phyloP scores from a whole-genome alignment of 2,329 filamentous ascomycete genomes.

The Fusarium equiseti region DNA sequence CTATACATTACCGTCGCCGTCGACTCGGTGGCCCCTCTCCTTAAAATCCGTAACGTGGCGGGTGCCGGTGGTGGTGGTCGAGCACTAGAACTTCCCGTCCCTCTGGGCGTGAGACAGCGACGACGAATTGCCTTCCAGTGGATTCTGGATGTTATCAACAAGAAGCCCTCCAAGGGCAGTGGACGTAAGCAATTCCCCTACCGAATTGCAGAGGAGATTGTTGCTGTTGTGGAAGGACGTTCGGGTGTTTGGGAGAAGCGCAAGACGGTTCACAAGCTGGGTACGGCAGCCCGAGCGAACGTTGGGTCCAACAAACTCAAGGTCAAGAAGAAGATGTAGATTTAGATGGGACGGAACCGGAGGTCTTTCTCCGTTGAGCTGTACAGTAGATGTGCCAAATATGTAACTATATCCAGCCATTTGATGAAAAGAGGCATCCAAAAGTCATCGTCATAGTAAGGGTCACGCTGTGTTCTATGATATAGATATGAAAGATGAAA shows the following conservation, averaged over 20 bases:
- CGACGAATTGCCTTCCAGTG: conserved; percentile 84
- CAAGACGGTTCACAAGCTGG: conserved; percentile 81
- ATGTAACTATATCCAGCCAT: conserved; percentile 50
- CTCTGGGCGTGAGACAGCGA: conserved; percentile 79
- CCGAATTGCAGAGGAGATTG: conserved; percentile 85
- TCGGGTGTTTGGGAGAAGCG: conserved; percentile 88
- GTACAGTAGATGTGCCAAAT: conserved; percentile 49
- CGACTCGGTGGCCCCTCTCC: conserved; percentile 90
- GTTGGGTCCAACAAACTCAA: conserved; percentile 57
- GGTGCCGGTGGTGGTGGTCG: conserved; percentile 89
- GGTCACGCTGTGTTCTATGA: not conserved
- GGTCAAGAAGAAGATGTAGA: conserved; percentile 53
- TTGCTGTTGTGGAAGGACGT: conserved; percentile 87
- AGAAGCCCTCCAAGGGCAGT: conserved; percentile 78
- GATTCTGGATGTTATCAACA: conserved; percentile 88
- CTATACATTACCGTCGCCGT: conserved; percentile 91
- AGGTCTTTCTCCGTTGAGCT: conserved; percentile 23
- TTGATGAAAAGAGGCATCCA: conserved; percentile 40
- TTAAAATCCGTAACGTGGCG: conserved; percentile 80
- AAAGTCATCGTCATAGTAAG: not conserved
- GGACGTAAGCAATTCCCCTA: conserved; percentile 79
- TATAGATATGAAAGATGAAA: not conserved
- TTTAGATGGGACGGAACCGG: conserved; percentile 14
- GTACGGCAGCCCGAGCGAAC: conserved; percentile 83
- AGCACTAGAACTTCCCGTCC: conserved; percentile 84